Conservation (phyloP, 495 filamentous ascomycete species). For the Tuber borchii region DNA sequence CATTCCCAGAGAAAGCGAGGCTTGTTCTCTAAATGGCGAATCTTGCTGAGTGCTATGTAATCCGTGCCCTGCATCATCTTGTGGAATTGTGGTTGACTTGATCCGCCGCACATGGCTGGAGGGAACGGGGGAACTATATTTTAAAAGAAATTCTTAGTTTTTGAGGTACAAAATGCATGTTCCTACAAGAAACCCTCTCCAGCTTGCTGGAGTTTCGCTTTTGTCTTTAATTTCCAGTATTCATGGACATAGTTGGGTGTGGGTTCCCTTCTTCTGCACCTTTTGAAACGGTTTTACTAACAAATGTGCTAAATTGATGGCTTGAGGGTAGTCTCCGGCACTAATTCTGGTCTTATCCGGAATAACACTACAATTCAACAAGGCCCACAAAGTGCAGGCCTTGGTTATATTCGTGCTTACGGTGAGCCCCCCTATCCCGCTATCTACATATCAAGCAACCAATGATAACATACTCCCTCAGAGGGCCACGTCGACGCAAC, state of each 20-base stretch:
- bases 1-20: neutral
- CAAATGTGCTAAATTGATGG: conserved; percentile 24
- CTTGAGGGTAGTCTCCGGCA: conserved; percentile 25
- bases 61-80: neutral
- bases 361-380: neutral
- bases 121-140: neutral
- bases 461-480: conserved; percentile 10
- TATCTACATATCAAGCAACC: neutral
- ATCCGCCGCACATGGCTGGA: neutral
- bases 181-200: conserved; percentile 9
- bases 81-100: neutral
- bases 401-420: conserved; percentile 25
- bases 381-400: neutral
- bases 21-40: neutral
- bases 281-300: neutral
- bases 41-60: neutral
- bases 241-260: conserved; percentile 33
- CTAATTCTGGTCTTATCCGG: neutral
- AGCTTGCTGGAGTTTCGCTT: conserved; percentile 18
- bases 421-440: conserved; percentile 8
- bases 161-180: conserved; percentile 14
- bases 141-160: no score
- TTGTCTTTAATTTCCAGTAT: conserved; percentile 9
- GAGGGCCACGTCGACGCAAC: conserved; percentile 11
- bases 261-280: conserved; percentile 2